phyloP scores from a whole-genome alignment of 495 filamentous ascomycete species.

The Trichoderma asperelloides region DNA sequence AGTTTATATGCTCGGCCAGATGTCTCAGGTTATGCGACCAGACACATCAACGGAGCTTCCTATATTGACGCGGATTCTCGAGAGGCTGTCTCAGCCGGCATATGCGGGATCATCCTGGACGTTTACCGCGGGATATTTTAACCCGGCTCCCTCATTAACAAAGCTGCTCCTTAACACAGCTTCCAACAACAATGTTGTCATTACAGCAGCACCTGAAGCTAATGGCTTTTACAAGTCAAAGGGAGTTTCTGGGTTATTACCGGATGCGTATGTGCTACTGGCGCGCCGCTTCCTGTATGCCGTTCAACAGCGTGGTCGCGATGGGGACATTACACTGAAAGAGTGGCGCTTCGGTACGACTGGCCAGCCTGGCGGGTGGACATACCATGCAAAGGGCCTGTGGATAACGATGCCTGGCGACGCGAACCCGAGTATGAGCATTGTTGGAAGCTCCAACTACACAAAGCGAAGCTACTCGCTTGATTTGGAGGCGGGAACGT shows the following conservation, averaged over 20 bases:
- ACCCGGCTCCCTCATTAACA: slow-evolving; percentile 76
- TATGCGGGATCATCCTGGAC: slow-evolving; percentile 71
- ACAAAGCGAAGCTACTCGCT: slow-evolving; percentile 87
- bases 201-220: slow-evolving; percentile 89
- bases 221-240: slow-evolving; percentile 93
- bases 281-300: slow-evolving; percentile 70
- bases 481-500: slow-evolving; percentile 77
- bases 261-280: slow-evolving; percentile 83
- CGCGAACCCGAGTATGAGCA: slow-evolving; percentile 59
- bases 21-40: slow-evolving; percentile 71
- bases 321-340: slow-evolving; percentile 55
- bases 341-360: slow-evolving; percentile 87
- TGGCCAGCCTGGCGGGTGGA: slow-evolving; percentile 77
- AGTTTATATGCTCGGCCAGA: slow-evolving; percentile 77
- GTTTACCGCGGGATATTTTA: slow-evolving; percentile 98
- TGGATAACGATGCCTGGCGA: slow-evolving; percentile 70
- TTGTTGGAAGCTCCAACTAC: slow-evolving; percentile 92
- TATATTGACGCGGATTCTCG: slow-evolving; percentile 63
- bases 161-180: slow-evolving; percentile 64
- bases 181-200: slow-evolving; percentile 62
- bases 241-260: slow-evolving; percentile 82
- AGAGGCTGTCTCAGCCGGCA: slow-evolving; percentile 48
- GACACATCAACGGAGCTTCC: slow-evolving; percentile 85
- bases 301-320: slow-evolving; percentile 52
- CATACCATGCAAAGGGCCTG: slow-evolving; percentile 94